Base-by-base conservation (phyloP, 495 filamentous ascomycete species). In the Podospora pseudoanserina region DNA sequence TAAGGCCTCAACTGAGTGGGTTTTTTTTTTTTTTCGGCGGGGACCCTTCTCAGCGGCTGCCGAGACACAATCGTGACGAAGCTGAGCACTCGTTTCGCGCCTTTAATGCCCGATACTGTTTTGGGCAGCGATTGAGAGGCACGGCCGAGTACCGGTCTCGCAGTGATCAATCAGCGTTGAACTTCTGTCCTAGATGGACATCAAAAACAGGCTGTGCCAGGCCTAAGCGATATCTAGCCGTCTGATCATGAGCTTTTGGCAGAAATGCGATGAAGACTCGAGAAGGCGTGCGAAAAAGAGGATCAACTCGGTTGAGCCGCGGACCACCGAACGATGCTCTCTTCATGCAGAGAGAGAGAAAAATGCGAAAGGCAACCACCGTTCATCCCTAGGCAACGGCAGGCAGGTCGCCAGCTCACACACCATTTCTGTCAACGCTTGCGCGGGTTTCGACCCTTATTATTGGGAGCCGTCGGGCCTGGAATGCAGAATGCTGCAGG, bases 61-160 rank as follows among this genome's bases (percentile, higher is more conserved):
- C 58, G 58, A 65, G 56, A 32, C 70, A 53, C 61, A 64, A 59
- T 68, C 26, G 63, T 44, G 44, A 64, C 54, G 64, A 68, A 65
- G 30, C 30, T 13, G 60, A 57, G 28, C 63, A 56, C 63, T 68
- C 59, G 54, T 70, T 66, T 63, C 57, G 66, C 65, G 28, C 63
- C 60, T 72, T 78, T 77, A 63, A 64, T 78, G 75, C 76, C 76
- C 73, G 75, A 78, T 67, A 68, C 44, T 68, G 66, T 18, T 19
- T 78, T 78, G 75, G 76, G 76, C 76, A 78, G 49, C 76, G 76
- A 78, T 64, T 62, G 62, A 30, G 55, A 67, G 26, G 68, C 58
- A 23, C 32, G 60, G 63, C 49, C 39, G 61, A 32, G 34, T 62
- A 44, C 18, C 53, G 26, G n/a, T 39, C 63, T 53, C 39, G 44